These are phyloP conservation scores for Trypanosoma scelopori DNA, from an alignment of 208 protist species.

Conservation along the genomic window DNA sequence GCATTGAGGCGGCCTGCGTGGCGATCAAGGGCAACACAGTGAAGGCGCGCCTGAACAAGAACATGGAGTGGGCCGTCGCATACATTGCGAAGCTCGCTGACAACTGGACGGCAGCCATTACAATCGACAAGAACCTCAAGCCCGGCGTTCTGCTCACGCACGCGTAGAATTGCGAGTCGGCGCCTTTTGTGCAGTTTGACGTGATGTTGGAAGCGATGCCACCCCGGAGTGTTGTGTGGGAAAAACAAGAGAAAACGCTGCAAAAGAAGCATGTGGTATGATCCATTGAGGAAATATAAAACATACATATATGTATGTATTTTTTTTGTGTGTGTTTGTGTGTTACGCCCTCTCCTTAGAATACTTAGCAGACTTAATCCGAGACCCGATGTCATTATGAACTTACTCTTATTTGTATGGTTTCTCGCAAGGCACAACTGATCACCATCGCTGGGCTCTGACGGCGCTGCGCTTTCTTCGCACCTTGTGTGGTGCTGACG, in stretches of 20 bases:
- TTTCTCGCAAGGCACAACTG: background rate
- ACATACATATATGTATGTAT: background rate
- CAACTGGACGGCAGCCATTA: conserved; percentile 68
- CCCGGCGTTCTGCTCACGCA: conserved; percentile 68
- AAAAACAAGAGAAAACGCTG: no score
- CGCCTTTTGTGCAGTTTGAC: no score
- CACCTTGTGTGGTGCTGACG: background rate
- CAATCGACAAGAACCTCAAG: conserved; percentile 61
- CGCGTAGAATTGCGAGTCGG: conserved; percentile 44
- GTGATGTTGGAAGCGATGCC: no score
- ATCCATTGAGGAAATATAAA: background rate
- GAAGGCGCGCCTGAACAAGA: conserved; percentile 63
- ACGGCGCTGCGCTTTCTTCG: background rate
- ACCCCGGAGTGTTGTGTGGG: no score
- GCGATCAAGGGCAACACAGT: conserved; percentile 63
- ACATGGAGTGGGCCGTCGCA: conserved; percentile 52
- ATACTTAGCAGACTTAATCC: no score
- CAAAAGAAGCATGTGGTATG: no score
- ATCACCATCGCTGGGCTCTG: background rate
- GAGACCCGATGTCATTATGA: background rate
- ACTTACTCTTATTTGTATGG: conserved; percentile 9
- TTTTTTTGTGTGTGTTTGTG: conserved; percentile 1
- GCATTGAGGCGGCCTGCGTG: conserved; percentile 53
- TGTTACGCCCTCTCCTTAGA: background rate
- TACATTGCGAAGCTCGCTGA: conserved; percentile 70